These are phyloP conservation scores for Taiozyma sp. DNA, from an alignment of 1,139 yeast genomes.

Conservation along the genomic window DNA sequence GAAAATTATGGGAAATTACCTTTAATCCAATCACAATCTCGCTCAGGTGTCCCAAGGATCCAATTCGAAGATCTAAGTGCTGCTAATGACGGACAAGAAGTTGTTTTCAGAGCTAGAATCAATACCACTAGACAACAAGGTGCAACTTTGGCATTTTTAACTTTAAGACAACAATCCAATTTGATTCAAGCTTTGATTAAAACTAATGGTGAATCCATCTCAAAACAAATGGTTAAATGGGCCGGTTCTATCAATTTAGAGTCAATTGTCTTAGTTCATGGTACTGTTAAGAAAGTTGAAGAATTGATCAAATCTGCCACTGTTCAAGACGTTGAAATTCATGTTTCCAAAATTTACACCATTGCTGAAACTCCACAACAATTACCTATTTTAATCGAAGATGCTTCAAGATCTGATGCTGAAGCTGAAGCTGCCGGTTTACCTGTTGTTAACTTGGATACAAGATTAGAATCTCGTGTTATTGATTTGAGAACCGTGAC, in stretches of 20 bases:
- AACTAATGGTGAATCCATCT: slow-evolving; percentile 57
- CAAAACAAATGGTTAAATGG: slow-evolving; percentile 98
- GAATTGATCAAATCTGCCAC: slow-evolving; percentile 89
- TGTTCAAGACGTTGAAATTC: slow-evolving; percentile 84
- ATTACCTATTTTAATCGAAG: slow-evolving; percentile 92
- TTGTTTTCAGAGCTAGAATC: slow-evolving; percentile 87
- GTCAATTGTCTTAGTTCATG: slow-evolving; percentile 87
- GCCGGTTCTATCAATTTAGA: slow-evolving; percentile 81
- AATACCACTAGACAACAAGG: slow-evolving; percentile 94
- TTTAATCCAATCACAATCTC: slow-evolving; percentile 65
- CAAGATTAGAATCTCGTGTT: slow-evolving; percentile 90
- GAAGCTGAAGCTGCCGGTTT: slow-evolving; percentile 90
- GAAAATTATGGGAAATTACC: slow-evolving; percentile 89
- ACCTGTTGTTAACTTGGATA: slow-evolving; percentile 93
- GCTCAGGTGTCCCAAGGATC: slow-evolving; percentile 57
- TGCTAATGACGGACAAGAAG: slow-evolving; percentile 70
- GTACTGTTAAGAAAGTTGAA: slow-evolving; percentile 75
- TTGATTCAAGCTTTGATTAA: slow-evolving; percentile 81
- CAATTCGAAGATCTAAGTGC: slow-evolving; percentile 51
- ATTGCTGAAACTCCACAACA: slow-evolving; percentile 88
- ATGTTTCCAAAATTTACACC: slow-evolving; percentile 64
- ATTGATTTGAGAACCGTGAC: slow-evolving; percentile 95
- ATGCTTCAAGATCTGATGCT: slow-evolving; percentile 91
- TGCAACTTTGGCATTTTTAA: slow-evolving; percentile 86
- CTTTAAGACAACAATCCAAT: slow-evolving; percentile 84